A percentile compares a stretch with the other conserved stretches of the same genome.
phyloP scores from a whole-genome alignment of 129 eudicot species.

The Lonicera japonica region DNA sequence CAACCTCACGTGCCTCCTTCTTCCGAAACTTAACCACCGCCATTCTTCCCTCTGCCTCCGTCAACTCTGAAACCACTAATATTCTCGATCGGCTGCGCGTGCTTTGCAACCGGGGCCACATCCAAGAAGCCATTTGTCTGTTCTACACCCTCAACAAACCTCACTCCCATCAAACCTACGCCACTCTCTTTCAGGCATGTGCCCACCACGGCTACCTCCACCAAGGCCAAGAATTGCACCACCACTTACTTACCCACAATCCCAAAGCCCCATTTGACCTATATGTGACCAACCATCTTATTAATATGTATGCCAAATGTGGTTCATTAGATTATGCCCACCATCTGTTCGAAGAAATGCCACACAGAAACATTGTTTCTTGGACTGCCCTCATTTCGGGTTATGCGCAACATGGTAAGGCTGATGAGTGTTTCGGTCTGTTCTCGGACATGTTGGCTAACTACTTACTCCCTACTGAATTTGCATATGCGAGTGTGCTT shows the following conservation, averaged over 20 bases:
- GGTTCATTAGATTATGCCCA: slow-evolving; percentile 43
- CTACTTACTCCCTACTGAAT: slow-evolving; percentile 54
- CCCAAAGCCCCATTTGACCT: slow-evolving; percentile 13
- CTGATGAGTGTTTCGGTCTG: slow-evolving; percentile 28
- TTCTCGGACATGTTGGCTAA: slow-evolving; percentile 38
- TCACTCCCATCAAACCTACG: slow-evolving; percentile 36
- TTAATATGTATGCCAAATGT: slow-evolving; percentile 61
- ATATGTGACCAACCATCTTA: slow-evolving; percentile 40
- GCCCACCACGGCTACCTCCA: slow-evolving; percentile 28
- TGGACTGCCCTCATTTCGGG: slow-evolving; percentile 73
- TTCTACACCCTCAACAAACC: slow-evolving; percentile 20
- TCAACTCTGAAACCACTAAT: not conserved
- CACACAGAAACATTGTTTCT: slow-evolving; percentile 52
- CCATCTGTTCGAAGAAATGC: slow-evolving; percentile 62
- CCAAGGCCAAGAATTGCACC: slow-evolving; percentile 37
- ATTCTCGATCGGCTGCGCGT: slow-evolving; percentile 18
- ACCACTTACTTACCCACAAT: slow-evolving; percentile 27
- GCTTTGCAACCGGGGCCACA: slow-evolving; percentile 25
- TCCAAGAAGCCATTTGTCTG: slow-evolving; percentile 37
- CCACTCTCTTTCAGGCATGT: slow-evolving; percentile 54
- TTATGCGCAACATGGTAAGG: slow-evolving; percentile 33
- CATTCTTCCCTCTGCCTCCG: not conserved
- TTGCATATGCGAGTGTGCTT: slow-evolving; percentile 55
- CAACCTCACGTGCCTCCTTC: slow-evolving; percentile 11
- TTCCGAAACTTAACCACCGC: slow-evolving; percentile 9